These are phyloP conservation scores for Xylaria telfairii DNA, from an alignment of 495 filamentous ascomycete species.

Conservation along the genomic window DNA sequence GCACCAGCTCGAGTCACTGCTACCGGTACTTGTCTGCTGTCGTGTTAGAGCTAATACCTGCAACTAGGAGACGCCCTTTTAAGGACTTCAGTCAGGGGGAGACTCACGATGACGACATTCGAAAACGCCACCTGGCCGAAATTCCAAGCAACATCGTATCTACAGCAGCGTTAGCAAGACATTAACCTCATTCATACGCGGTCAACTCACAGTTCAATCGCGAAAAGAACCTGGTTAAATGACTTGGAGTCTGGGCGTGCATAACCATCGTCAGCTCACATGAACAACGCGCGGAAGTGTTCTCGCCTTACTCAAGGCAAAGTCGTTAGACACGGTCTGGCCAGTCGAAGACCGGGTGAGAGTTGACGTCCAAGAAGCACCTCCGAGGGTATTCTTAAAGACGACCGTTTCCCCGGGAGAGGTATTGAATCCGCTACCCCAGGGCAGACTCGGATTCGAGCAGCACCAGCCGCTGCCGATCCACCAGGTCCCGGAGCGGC, in stretches of 20 bases:
- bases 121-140: slow-evolving; percentile 47
- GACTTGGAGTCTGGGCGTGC: slow-evolving; percentile 38
- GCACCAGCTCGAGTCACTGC: slow-evolving; percentile 39
- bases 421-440: slow-evolving; percentile 50
- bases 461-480: slow-evolving; percentile 53
- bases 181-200: too few species aligned
- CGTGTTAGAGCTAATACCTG: slow-evolving; percentile 6
- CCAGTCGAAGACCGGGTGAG: slow-evolving; percentile 31
- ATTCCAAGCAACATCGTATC: slow-evolving; percentile 43
- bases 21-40: slow-evolving; percentile 33
- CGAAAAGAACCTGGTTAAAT: slow-evolving; percentile 48
- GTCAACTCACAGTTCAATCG: slow-evolving; percentile 43
- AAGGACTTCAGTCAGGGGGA: too few species aligned
- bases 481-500: slow-evolving; percentile 51
- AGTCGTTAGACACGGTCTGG: slow-evolving; percentile 34
- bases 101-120: slow-evolving; percentile 48
- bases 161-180: slow-evolving; percentile 6
- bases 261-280: slow-evolving; percentile 15
- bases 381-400: slow-evolving; percentile 37
- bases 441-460: slow-evolving; percentile 46
- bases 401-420: slow-evolving; percentile 38
- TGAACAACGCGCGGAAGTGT: too few species aligned
- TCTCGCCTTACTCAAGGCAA: slow-evolving; percentile 36
- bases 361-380: slow-evolving; percentile 34
- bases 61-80: not conserved